Evolutionary conservation across 495 filamentous ascomycete genomes (phyloP).

Genomic region (Pseudevernia furfuracea): DNA sequence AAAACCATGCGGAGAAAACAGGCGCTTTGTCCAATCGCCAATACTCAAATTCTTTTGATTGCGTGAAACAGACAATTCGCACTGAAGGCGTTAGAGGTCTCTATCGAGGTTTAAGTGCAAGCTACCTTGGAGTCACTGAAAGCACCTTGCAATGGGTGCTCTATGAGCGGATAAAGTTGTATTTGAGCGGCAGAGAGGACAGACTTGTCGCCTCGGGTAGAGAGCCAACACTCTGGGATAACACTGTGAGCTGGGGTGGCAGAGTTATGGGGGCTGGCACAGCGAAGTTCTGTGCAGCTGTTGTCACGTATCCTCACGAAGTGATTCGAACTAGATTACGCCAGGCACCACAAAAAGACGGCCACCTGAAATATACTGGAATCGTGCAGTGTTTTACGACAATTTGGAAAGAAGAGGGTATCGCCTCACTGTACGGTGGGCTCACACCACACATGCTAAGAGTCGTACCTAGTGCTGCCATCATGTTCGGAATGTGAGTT

Average conservation of each 20-base stretch:
- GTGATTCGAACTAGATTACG: constrained; percentile 49
- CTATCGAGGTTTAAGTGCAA: constrained; percentile 48
- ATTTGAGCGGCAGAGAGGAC: constrained; percentile 37
- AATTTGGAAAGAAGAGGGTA: constrained; percentile 49
- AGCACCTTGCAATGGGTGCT: constrained; percentile 52
- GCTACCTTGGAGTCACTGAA: constrained; percentile 50
- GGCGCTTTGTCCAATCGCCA: constrained; percentile 35
- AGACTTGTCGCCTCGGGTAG: constrained; percentile 32
- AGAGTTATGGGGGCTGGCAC: constrained; percentile 44
- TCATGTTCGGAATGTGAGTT: constrained; percentile 81
- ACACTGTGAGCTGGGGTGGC: constrained; percentile 41
- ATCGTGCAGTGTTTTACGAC: constrained; percentile 48
- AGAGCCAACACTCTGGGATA: constrained; percentile 39
- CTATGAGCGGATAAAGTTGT: constrained; percentile 51
- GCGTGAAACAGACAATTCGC: constrained; percentile 46
- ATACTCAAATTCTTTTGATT: constrained; percentile 50
- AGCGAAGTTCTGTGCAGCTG: constrained; percentile 50
- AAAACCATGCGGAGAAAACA: constrained; percentile 36
- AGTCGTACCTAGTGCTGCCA: constrained; percentile 74
- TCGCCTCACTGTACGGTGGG: constrained; percentile 50
- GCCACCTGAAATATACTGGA: constrained; percentile 48
- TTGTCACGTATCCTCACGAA: constrained; percentile 54
- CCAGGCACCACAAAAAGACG: constrained; percentile 41
- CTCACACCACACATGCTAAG: constrained; percentile 52
- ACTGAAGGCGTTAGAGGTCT: constrained; percentile 47